Evolutionary conservation across 164 flowering plant species (phyloP).

Genomic region (Brasenia schreberi): DNA sequence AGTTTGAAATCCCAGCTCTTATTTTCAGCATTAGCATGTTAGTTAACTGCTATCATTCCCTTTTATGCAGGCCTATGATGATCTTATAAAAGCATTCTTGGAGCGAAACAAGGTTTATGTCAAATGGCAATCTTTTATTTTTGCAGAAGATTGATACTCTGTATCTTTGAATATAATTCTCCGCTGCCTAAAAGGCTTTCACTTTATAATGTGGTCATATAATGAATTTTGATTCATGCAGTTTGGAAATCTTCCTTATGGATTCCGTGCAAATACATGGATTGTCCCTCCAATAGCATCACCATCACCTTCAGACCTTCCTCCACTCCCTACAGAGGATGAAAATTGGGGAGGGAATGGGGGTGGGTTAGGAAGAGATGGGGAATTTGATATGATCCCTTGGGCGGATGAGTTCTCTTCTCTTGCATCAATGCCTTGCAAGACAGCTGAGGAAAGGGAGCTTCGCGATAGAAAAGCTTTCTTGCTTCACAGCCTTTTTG

Average conservation of each 20-base stretch:
- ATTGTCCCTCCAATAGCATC: slow-evolving; percentile 83
- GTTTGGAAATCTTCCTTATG: slow-evolving; percentile 99
- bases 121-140: not conserved
- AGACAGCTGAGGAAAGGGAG: slow-evolving; percentile 88
- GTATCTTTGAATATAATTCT: too few relatives aligned
- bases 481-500: slow-evolving; percentile 88
- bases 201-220: too few relatives aligned
- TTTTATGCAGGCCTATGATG: slow-evolving; percentile 64
- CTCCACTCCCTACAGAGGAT: slow-evolving; percentile 86
- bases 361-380: slow-evolving; percentile 92
- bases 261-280: slow-evolving; percentile 99
- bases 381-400: slow-evolving; percentile 58
- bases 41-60: not conserved
- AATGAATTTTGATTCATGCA: slow-evolving; percentile 18
- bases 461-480: slow-evolving; percentile 87
- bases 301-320: slow-evolving; percentile 49
- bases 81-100: slow-evolving; percentile 83
- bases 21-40: too few relatives aligned
- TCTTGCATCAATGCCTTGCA: slow-evolving; percentile 92
- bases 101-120: slow-evolving; percentile 80
- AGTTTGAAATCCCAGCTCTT: slow-evolving; percentile 1
- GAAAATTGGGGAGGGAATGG: slow-evolving; percentile 93
- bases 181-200: too few relatives aligned
- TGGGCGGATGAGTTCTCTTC: slow-evolving; percentile 67
- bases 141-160: not conserved